Conservation (phyloP, 345 rosid species). For the Hibiscus tridactylites region DNA sequence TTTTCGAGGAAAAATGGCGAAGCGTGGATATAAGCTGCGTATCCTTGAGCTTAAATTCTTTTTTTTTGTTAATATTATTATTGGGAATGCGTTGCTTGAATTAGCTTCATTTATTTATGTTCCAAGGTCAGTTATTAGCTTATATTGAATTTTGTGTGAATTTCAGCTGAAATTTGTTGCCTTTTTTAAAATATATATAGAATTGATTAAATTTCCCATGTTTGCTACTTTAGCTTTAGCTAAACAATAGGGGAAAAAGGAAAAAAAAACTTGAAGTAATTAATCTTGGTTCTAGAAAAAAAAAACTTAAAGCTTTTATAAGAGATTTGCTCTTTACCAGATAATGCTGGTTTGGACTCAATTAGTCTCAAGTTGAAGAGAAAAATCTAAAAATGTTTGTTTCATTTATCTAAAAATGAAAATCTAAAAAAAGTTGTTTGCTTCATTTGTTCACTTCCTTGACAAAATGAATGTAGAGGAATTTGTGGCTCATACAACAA, state of each 20-base stretch:
- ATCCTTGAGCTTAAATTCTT: constrained; percentile 37
- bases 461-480: constrained; percentile 62
- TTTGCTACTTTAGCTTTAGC: background rate
- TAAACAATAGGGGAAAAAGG: background rate
- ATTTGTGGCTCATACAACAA: constrained; percentile 80
- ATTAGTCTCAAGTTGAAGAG: background rate
- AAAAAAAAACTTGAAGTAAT: background rate
- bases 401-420: background rate
- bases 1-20: constrained; percentile 38
- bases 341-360: background rate
- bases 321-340: background rate
- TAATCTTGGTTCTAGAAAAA: background rate
- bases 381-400: background rate
- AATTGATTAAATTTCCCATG: background rate
- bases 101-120: constrained; percentile 12
- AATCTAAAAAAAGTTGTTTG: too few species aligned
- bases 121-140: background rate
- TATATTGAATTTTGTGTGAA: background rate
- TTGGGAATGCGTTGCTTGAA: constrained; percentile 6
- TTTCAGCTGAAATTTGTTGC: constrained; percentile 7
- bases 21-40: constrained; percentile 98
- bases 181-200: background rate
- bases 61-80: background rate
- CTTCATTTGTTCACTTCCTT: constrained; percentile 27
- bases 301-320: background rate